Percentiles rank a stretch among this genome's conserved stretches.
These are phyloP conservation scores for Acacia crassicarpa DNA, from an alignment of 306 rosid genomes.

Conservation along the genomic window DNA sequence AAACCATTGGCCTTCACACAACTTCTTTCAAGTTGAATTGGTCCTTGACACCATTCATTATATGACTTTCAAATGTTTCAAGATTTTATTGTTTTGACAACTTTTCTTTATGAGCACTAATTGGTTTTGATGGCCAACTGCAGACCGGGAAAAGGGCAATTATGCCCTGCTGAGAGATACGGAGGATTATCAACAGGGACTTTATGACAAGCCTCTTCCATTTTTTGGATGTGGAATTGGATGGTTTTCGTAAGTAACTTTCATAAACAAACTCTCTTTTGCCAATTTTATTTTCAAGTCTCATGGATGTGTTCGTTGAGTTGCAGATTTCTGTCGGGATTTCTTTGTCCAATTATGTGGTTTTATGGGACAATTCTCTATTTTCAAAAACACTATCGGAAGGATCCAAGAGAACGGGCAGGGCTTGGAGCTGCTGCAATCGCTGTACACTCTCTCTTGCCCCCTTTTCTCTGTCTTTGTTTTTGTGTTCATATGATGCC, in stretches of 20 bases:
- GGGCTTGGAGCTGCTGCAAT: slow-evolving; percentile 97
- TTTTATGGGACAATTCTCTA: slow-evolving; percentile 83
- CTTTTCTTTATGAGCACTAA: slow-evolving; percentile 34
- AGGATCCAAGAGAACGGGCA: slow-evolving; percentile 96
- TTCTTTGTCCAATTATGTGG: slow-evolving; percentile 83
- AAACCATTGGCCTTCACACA: background rate
- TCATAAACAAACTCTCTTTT: background rate
- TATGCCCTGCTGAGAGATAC: slow-evolving; percentile 66
- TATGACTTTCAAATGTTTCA: background rate
- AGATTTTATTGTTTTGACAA: slow-evolving; percentile 6
- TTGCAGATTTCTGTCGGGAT: slow-evolving; percentile 82
- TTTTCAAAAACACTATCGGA: slow-evolving; percentile 72
- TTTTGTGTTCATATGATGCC: slow-evolving; percentile 8
- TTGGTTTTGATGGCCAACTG: slow-evolving; percentile 33
- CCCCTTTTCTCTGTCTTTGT: background rate
- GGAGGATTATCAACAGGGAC: slow-evolving; percentile 72
- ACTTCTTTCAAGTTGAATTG: background rate
- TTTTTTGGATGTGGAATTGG: slow-evolving; percentile 94
- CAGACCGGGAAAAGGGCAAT: slow-evolving; percentile 69
- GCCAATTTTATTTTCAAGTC: slow-evolving; percentile 21
- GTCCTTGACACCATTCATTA: background rate
- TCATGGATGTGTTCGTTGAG: slow-evolving; percentile 27
- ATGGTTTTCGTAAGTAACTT: slow-evolving; percentile 91
- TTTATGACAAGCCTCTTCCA: slow-evolving; percentile 88
- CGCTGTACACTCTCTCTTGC: slow-evolving; percentile 53